Conservation (phyloP, 2,329 filamentous ascomycete species). For the Aphanoascus verrucosus region DNA sequence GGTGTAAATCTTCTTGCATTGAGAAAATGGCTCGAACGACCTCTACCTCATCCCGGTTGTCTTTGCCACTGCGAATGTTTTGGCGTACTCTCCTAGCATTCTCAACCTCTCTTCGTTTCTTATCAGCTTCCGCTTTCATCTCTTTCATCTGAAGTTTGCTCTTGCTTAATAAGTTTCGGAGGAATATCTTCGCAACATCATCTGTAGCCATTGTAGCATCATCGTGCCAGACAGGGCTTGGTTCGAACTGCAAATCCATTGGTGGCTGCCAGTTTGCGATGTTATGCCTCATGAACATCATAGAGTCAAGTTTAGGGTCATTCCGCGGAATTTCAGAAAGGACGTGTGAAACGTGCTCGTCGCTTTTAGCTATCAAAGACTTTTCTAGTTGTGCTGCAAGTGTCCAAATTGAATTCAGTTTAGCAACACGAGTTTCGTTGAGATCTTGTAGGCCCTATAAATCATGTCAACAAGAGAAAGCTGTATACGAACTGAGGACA, state of each 20-base stretch:
- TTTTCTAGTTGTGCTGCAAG: slow-evolving; percentile 69
- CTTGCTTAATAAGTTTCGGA: slow-evolving; percentile 84
- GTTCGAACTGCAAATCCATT: slow-evolving; percentile 73
- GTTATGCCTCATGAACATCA: slow-evolving; percentile 97
- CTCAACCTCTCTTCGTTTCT: slow-evolving; percentile 77
- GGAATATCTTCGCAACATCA: slow-evolving; percentile 74
- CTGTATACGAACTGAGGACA: background rate
- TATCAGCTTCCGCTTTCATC: slow-evolving; percentile 70
- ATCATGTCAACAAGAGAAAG: background rate
- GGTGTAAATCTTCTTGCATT: slow-evolving; percentile 74
- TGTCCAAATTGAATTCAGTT: slow-evolving; percentile 77
- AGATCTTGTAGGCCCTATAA: slow-evolving; percentile 68
- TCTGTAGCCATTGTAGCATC: slow-evolving; percentile 78
- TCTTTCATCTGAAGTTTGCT: slow-evolving; percentile 77
- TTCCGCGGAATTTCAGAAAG: slow-evolving; percentile 77
- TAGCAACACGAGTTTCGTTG: slow-evolving; percentile 74
- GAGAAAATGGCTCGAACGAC: slow-evolving; percentile 73
- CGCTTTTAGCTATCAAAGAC: slow-evolving; percentile 64
- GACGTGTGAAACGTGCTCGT: slow-evolving; percentile 60
- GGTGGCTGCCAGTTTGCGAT: slow-evolving; percentile 73
- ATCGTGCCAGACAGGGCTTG: slow-evolving; percentile 94
- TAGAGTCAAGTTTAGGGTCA: slow-evolving; percentile 76
- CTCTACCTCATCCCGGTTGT: slow-evolving; percentile 80
- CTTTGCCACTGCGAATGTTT: slow-evolving; percentile 67
- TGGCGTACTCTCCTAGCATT: slow-evolving; percentile 62